Conservation (phyloP, 495 filamentous ascomycete species). For the Hypoxylon intermedium region DNA sequence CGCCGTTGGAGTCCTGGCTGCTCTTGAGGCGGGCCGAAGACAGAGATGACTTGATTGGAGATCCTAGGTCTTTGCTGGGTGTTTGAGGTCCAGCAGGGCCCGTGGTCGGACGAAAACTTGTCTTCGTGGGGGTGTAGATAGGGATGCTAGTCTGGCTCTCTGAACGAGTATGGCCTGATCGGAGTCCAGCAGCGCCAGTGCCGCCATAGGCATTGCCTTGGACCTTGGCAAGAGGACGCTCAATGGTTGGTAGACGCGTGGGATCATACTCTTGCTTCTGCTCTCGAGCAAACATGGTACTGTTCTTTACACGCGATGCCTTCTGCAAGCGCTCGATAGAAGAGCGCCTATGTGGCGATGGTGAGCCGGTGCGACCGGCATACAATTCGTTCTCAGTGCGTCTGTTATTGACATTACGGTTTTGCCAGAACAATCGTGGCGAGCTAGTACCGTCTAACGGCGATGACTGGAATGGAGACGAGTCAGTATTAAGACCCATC, state of each 20-base stretch:
- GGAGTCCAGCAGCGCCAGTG: constrained; percentile 54
- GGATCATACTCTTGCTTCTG: constrained; percentile 90
- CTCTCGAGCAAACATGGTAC: constrained; percentile 90
- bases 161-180: constrained; percentile 53
- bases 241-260: constrained; percentile 71
- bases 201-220: constrained; percentile 69
- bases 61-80: constrained; percentile 75
- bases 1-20: constrained; percentile 71
- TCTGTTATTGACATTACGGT: constrained; percentile 70
- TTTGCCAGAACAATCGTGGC: constrained; percentile 85
- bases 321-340: constrained; percentile 94
- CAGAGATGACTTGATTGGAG: constrained; percentile 87
- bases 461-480: constrained; percentile 78
- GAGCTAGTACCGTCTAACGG: constrained; percentile 71
- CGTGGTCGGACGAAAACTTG: constrained; percentile 39
- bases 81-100: constrained; percentile 53
- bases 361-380: constrained; percentile 64
- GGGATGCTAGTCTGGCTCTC: constrained; percentile 59
- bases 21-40: constrained; percentile 73
- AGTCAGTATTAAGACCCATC: constrained; percentile 67
- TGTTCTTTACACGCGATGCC: constrained; percentile 94
- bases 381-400: constrained; percentile 73
- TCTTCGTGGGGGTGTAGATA: constrained; percentile 47
- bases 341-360: constrained; percentile 74
- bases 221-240: constrained; percentile 77